phyloP scores from a whole-genome alignment of 495 filamentous ascomycete genomes.

The Staphylotrichum tortipilum region DNA sequence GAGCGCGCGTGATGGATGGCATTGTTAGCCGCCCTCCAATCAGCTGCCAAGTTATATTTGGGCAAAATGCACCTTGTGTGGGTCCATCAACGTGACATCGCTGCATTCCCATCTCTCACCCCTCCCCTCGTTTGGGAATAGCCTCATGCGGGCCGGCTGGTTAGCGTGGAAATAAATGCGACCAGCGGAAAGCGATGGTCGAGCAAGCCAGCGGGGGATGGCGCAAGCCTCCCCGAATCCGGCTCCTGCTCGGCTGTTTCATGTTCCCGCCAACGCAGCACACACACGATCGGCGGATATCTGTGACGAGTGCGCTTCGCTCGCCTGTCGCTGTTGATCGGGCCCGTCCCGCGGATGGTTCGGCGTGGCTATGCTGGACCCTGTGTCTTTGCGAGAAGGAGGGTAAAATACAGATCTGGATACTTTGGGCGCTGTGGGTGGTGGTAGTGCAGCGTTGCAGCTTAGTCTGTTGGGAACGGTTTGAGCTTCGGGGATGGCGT shows the following conservation, averaged over 20 bases:
- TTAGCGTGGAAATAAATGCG: conserved; percentile 2
- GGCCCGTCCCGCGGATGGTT: neutral
- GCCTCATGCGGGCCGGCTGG: neutral
- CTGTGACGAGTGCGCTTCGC: conserved; percentile 1
- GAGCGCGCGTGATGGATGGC: neutral
- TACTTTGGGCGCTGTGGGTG: neutral
- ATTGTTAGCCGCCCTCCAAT: conserved; percentile 11
- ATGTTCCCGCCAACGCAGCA: neutral
- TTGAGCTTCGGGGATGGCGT: neutral
- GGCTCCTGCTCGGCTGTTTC: conserved; percentile 7
- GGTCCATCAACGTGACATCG: neutral
- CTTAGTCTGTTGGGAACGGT: neutral
- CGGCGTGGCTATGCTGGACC: neutral
- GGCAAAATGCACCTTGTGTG: neutral
- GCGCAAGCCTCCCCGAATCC: no score
- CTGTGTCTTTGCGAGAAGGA: neutral
- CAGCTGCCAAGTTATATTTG: conserved; percentile 7
- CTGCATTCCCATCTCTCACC: neutral
- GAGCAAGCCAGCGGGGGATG: neutral
- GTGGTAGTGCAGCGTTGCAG: conserved; percentile 1
- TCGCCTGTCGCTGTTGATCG: conserved; percentile 1
- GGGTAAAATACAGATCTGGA: conserved; percentile 2
- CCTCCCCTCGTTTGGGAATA: neutral
- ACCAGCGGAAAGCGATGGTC: neutral
- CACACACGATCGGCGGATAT: neutral